Percentiles rank a stretch among this genome's conserved stretches.
phyloP scores from a whole-genome alignment of 495 filamentous ascomycete genomes.

The Penicillium silybi region DNA sequence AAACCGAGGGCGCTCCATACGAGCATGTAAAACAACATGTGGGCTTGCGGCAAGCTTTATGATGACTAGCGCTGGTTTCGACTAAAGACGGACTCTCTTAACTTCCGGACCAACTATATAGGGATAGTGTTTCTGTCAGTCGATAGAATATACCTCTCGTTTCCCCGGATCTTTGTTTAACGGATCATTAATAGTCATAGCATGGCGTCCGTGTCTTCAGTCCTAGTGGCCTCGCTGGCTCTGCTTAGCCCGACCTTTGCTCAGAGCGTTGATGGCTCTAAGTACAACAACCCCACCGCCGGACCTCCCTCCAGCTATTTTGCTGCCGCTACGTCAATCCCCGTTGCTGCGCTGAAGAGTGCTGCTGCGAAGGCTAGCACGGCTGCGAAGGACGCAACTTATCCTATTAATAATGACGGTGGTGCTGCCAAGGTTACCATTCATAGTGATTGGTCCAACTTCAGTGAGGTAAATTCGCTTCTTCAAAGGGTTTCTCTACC shows the following conservation, averaged over 20 bases:
- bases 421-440: constrained; percentile 24
- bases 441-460: constrained; percentile 30
- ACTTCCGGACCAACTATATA: background rate
- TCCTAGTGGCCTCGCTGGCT: constrained; percentile 8
- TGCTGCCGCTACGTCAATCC: constrained; percentile 21
- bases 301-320: constrained; percentile 31
- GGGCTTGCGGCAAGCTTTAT: background rate
- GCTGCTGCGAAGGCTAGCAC: constrained; percentile 23
- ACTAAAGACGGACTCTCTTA: background rate
- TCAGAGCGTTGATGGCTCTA: constrained; percentile 21
- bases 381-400: constrained; percentile 22
- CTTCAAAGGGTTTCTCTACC: background rate
- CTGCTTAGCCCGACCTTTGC: constrained; percentile 7
- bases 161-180: background rate
- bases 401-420: constrained; percentile 19
- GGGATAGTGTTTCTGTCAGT: background rate
- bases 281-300: constrained; percentile 23
- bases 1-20: background rate
- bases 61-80: background rate
- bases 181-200: background rate
- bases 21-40: background rate
- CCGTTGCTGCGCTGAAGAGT: constrained; percentile 21
- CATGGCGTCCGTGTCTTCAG: constrained; percentile 1
- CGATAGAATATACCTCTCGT: background rate
- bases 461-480: constrained; percentile 21